Conservation (phyloP, 306 rosid species). For the Trifolium fragiferum region DNA sequence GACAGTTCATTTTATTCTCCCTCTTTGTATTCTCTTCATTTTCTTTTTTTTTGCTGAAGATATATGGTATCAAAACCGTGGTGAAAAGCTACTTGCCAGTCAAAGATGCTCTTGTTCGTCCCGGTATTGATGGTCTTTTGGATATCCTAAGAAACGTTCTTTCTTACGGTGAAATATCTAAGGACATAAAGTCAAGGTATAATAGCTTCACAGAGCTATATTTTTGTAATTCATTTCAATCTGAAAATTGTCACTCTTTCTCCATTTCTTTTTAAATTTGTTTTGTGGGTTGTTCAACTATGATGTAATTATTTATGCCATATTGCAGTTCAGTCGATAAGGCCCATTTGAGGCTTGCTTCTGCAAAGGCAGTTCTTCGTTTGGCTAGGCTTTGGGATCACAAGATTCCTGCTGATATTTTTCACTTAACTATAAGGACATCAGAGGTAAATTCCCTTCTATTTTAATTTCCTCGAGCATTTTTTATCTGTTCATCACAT, state of each 20-base stretch:
- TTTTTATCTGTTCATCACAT: conserved; percentile 38
- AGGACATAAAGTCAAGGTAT: conserved; percentile 85
- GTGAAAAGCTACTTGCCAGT: conserved; percentile 96
- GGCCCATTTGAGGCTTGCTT: conserved; percentile 91
- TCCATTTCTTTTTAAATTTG: conserved; percentile 5
- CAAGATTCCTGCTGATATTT: conserved; percentile 78
- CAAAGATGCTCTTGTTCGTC: conserved; percentile 93
- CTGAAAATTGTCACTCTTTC: conserved; percentile 10
- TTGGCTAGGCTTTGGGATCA: conserved; percentile 93
- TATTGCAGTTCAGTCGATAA: conserved; percentile 87
- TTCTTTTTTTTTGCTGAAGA: conserved; percentile 53
- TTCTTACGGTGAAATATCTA: conserved; percentile 87
- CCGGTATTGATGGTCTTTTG: conserved; percentile 73
- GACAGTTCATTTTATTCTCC: conserved; percentile 14
- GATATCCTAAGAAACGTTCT: conserved; percentile 77
- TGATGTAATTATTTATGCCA: conserved; percentile 41
- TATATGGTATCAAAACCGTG: conserved; percentile 87
- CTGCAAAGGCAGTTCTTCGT: conserved; percentile 94
- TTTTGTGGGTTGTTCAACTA: conserved; percentile 39
- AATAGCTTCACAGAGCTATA: conserved; percentile 26
- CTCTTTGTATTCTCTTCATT: conserved; percentile 2
- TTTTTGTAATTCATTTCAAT: conserved; percentile 13
- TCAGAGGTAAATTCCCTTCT: conserved; percentile 63
- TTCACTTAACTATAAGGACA: conserved; percentile 76
- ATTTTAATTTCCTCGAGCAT: conserved; percentile 36